Evolutionary conservation across 352 stramenopile species (phyloP), one percentile per base, ranked within the genome.

Genomic region (Globisporangium camurandrum): DNA sequence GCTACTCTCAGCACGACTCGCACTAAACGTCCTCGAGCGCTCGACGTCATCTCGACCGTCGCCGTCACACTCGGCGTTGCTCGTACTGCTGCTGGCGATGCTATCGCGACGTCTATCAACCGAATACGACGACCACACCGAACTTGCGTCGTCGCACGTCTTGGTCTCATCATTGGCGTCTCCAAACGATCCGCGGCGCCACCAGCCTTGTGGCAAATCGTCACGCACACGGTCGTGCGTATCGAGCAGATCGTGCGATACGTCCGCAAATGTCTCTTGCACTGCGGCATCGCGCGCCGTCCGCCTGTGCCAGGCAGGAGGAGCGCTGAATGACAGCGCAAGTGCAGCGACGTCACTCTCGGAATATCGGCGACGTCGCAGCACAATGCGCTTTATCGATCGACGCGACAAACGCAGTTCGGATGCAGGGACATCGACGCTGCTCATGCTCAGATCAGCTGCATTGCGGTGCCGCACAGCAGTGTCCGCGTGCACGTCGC

Each of bases 1-100:
- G n/a, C n/a, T n/a, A n/a, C n/a, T n/a, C n/a, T 54, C 40, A 22
- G 62, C 56, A 1, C 38, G 38, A 45, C 46, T 54, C 1, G 51
- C 26, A 12, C 28, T n/a, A 16, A 38, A 37, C 22, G 49, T 26
- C 20, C 4, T 49, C 37, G 43, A 59, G 20, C 34, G 43, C 20
- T 63, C 48, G 14, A 2, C 26, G 9, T 53, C 39, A 10, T 56
- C 40, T 14, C 30, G 22, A 22, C 46, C 46, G 1, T 66, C 49
- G 11, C 28, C 24, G 16, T 66, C 57, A 19, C 58, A 30, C 10
- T 70, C 63, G 14, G 61, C 49, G 16, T 71, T 62, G n/a, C 60
- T 37, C 2, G 24, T 49, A 0, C 33, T 47, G 24, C 54, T 64
- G 19, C 56, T 61, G 5, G 56, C n/a, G n/a, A n/a, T 23, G 10